Base-by-base conservation (phyloP, 257 asterid species). In the Paulownia fortunei region DNA sequence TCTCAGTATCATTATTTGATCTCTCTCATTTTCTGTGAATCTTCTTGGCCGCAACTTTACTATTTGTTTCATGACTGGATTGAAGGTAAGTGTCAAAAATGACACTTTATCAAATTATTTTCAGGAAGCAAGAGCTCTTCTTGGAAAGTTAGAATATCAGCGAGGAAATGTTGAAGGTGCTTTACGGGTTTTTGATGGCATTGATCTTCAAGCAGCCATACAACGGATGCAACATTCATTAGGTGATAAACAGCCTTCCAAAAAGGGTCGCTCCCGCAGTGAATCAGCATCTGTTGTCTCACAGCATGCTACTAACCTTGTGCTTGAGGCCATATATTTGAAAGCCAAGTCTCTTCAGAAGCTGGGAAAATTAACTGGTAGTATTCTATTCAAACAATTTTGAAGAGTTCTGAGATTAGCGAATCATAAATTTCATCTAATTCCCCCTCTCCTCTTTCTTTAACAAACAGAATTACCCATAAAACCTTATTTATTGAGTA, bases 101-200 rank as follows among this genome's bases (percentile, higher is more conserved):
- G 80, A 81, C 83, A 61, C 79, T 74, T 80, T 59, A 55, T 77
- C 77, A 23, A 87, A 63, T 79, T 63, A 80, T 76, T 84, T 85
- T 80, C 92, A 96, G 99, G 98, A 96, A 90, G 99, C 98, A 59
- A 90, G 97, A 86, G 96, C 98, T 80, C 96, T 96, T 84, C 97
- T 93, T 76, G 99, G 98, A 76, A 96, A 91, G 87, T 85, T 96
- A 72, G 99, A 96, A 84, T 96, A 96, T 82, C 99, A 96, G 83
- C 91, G 98, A 77, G 98, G 99, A 74, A 96, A 96, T 86, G 88
- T 93, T 73, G 99, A 93, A 84, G 89, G 96, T 85, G 99, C 99
- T 72, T 88, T 96, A 71, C 91, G 96, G 71, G 98, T 96, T 66
- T 96, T 96, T 72, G 97, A 96, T 76, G 99, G 97, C 52, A 96